Evolutionary conservation across 2,329 filamentous ascomycete species (phyloP).

Genomic region (Diaporthe ilicicola): DNA sequence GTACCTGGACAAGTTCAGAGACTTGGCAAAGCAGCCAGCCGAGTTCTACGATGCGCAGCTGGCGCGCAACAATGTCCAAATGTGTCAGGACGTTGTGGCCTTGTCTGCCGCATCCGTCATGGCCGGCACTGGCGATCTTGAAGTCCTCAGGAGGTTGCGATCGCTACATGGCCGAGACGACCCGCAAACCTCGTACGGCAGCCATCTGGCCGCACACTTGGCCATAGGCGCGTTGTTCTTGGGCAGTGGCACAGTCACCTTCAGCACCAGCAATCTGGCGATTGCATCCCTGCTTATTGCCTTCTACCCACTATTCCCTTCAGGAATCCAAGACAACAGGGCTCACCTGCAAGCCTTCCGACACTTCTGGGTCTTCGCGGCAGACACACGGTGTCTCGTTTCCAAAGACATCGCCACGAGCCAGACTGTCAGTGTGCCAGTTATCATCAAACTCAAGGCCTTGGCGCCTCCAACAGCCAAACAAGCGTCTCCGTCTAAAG

Average conservation of each 20-base stretch:
- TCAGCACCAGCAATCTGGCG: constrained; percentile 87
- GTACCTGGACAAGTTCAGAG: constrained; percentile 87
- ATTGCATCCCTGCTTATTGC: constrained; percentile 87
- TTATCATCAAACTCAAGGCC: constrained; percentile 68
- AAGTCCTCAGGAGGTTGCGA: constrained; percentile 84
- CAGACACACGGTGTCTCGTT: constrained; percentile 88
- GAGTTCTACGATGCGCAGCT: constrained; percentile 82
- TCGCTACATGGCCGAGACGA: constrained; percentile 89
- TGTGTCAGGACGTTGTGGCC: constrained; percentile 89
- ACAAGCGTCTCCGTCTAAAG: constrained; percentile 47
- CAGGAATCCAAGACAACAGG: constrained; percentile 89
- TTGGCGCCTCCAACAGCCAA: constrained; percentile 47
- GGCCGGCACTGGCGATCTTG: constrained; percentile 92
- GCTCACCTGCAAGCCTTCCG: constrained; percentile 96
- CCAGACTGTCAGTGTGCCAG: constrained; percentile 77
- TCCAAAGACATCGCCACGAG: constrained; percentile 87
- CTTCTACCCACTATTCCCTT: constrained; percentile 94
- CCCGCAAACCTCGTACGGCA: constrained; percentile 86
- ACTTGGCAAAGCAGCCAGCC: constrained; percentile 70
- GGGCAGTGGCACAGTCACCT: constrained; percentile 90
- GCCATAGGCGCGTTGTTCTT: constrained; percentile 92
- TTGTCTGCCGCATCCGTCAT: constrained; percentile 88
- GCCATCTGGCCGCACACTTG: constrained; percentile 90
- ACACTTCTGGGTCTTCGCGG: constrained; percentile 95
- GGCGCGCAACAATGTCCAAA: constrained; percentile 81